Percentiles rank a stretch among this genome's conserved stretches.
Evolutionary conservation across 176 grass and related monocot species (phyloP).

Genomic region (Aegilops bicornis): DNA sequence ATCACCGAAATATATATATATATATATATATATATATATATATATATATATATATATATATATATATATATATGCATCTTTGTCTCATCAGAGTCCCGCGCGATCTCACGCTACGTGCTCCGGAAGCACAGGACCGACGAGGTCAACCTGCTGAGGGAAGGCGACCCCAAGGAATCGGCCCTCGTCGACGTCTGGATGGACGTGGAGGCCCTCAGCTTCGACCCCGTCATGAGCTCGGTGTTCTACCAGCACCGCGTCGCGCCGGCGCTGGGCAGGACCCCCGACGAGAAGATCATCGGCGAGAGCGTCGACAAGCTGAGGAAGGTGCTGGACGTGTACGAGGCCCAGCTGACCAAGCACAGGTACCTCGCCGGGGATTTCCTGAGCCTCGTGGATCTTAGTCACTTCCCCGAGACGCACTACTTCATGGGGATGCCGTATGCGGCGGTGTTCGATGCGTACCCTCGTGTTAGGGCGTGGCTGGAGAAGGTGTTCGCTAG

Average conservation of each 20-base stretch:
- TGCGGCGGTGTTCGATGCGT: background rate
- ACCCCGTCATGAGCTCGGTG: background rate
- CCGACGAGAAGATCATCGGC: background rate
- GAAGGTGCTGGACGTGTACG: conserved; percentile 5
- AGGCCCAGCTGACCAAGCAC: background rate
- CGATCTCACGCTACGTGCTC: background rate
- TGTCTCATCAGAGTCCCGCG: background rate
- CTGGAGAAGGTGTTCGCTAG: background rate
- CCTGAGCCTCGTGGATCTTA: conserved; percentile 32
- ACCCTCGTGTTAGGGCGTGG: conserved; percentile 38
- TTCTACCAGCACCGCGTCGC: background rate
- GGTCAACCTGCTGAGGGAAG: background rate
- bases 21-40: too few relatives aligned
- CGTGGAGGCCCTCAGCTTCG: background rate
- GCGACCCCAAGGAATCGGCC: background rate
- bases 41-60: too few relatives aligned
- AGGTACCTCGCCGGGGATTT: background rate
- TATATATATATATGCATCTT: too few relatives aligned
- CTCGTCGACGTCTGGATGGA: conserved; percentile 5
- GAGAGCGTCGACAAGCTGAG: background rate
- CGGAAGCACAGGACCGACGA: background rate
- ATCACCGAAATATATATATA: too few relatives aligned
- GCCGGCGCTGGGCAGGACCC: background rate
- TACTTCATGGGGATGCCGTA: conserved; percentile 24
- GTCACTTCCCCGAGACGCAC: conserved; percentile 27